A percentile compares a stretch with the other conserved stretches of the same genome.
Evolutionary conservation across 148 eudicot genomes (phyloP).

Genomic region (Polygonum maritimum): DNA sequence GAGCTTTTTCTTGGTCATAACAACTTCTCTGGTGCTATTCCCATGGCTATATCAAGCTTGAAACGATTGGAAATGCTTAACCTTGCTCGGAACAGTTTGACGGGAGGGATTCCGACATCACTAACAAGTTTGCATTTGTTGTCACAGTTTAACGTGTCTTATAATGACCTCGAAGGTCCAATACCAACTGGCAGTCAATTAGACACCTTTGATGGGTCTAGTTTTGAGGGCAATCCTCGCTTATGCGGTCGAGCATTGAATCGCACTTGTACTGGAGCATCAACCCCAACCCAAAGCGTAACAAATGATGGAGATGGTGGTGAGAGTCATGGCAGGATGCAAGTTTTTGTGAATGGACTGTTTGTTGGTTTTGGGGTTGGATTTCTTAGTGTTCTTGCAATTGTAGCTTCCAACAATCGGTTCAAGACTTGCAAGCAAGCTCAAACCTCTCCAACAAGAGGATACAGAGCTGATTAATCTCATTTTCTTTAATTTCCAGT

Average conservation of each 20-base stretch:
- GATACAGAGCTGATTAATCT: too few species aligned
- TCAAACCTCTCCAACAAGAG: neutral
- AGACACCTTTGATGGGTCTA: slow-evolving; percentile 26
- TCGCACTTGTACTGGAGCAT: neutral
- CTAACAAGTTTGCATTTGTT: slow-evolving; percentile 44
- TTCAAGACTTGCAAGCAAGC: neutral
- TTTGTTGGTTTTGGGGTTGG: neutral
- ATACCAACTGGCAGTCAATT: slow-evolving; percentile 55
- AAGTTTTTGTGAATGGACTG: neutral
- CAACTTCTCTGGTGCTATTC: slow-evolving; percentile 58
- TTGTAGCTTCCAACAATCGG: neutral
- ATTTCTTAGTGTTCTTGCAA: neutral
- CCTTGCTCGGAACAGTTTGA: slow-evolving; percentile 50
- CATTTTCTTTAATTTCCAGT: too few species aligned
- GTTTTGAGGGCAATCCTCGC: slow-evolving; percentile 23
- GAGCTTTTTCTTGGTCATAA: slow-evolving; percentile 53
- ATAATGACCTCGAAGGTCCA: slow-evolving; percentile 45
- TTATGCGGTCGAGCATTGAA: neutral
- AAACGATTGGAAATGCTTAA: slow-evolving; percentile 51
- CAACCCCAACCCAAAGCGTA: slow-evolving; percentile 7
- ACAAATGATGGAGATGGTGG: slow-evolving; percentile 22
- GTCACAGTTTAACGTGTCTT: slow-evolving; percentile 41
- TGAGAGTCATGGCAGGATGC: neutral
- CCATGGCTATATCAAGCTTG: slow-evolving; percentile 53
- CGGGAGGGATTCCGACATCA: slow-evolving; percentile 69